A percentile compares a stretch with the other conserved stretches of the same genome.
These are phyloP conservation scores for Bauhinia variegata DNA, from an alignment of 306 rosid genomes.

Conservation along the genomic window DNA sequence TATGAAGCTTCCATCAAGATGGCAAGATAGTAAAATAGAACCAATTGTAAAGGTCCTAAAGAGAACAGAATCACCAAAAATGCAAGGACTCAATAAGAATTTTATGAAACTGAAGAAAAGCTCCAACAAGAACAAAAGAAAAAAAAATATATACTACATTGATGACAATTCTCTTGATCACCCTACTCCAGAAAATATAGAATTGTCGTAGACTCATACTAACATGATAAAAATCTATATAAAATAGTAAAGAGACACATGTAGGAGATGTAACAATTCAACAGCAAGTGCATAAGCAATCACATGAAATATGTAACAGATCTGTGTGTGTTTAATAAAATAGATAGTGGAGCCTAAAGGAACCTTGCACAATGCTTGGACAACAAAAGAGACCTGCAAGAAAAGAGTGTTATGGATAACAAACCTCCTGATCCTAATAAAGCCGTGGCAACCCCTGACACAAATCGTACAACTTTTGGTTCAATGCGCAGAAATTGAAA, in stretches of 20 bases:
- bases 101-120: constrained; percentile 18
- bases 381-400: constrained; percentile 29
- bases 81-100: constrained; percentile 5
- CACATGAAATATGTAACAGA: constrained; percentile 1
- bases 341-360: not conserved
- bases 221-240: constrained; percentile 1
- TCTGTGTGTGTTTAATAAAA: no score
- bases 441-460: constrained; percentile 94
- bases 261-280: constrained; percentile 14
- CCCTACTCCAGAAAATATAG: not conserved
- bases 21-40: constrained; percentile 8
- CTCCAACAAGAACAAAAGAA: not conserved
- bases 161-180: constrained; percentile 7
- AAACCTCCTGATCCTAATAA: constrained; percentile 94
- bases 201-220: constrained; percentile 5
- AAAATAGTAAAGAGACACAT: not conserved
- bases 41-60: not conserved
- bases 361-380: constrained; percentile 6
- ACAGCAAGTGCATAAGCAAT: not conserved
- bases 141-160: constrained; percentile 22
- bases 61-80: constrained; percentile 8
- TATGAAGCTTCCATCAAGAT: constrained; percentile 16
- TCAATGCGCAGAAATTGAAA: constrained; percentile 81
- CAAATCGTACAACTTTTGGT: constrained; percentile 74
- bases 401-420: constrained; percentile 37